A percentile compares a stretch with the other conserved stretches of the same genome.
Conservation (phyloP, 768 basidiomycete genomes). For the Hortiboletus flavorubellus region DNA sequence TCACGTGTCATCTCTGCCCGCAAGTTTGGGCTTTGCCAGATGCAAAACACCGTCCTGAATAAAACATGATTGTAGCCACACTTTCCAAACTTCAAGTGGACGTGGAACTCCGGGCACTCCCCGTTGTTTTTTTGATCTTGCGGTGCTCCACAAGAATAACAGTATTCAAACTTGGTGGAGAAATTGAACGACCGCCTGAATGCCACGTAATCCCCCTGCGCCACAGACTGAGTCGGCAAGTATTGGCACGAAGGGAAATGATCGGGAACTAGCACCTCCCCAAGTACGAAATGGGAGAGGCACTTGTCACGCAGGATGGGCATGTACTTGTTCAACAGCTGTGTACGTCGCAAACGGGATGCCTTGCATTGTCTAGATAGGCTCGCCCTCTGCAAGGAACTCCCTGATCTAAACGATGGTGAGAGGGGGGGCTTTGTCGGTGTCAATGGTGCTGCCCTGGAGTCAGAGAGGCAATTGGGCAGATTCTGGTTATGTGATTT, state of each 20-base stretch:
- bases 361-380: neutral
- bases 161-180: neutral
- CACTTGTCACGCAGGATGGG: neutral
- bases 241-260: neutral
- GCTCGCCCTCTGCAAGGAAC: neutral
- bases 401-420: no score
- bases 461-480: neutral
- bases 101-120: neutral
- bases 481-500: neutral
- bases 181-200: neutral
- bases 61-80: neutral
- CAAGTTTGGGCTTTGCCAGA: neutral
- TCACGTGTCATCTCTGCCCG: neutral
- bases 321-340: neutral
- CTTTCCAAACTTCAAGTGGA: neutral
- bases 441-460: neutral
- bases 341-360: neutral
- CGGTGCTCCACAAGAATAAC: neutral
- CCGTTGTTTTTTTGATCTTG: neutral
- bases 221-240: neutral
- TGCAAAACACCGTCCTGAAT: constrained; percentile 1
- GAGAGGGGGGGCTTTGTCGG: neutral
- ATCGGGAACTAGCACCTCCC: neutral
- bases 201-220: neutral
- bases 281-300: neutral